Evolutionary conservation across 148 eudicot genomes (phyloP).

Genomic region (Persicaria maculosa): DNA sequence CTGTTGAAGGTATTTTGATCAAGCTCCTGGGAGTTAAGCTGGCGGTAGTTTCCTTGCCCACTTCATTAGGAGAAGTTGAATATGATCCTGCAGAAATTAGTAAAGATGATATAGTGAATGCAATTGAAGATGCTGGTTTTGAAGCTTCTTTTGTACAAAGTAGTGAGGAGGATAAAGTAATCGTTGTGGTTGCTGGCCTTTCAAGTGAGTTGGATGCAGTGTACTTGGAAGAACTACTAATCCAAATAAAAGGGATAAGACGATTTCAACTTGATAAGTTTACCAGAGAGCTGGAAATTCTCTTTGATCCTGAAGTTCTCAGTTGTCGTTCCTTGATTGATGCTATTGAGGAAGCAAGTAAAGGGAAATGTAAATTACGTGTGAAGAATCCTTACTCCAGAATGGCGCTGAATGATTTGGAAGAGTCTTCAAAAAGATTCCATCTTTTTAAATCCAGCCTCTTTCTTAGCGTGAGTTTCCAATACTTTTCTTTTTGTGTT

Average conservation of each 20-base stretch:
- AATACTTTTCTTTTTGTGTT: not conserved
- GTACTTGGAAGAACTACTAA: slow-evolving; percentile 51
- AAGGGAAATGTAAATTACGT: slow-evolving; percentile 48
- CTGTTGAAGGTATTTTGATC: slow-evolving; percentile 83
- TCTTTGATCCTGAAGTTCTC: slow-evolving; percentile 82
- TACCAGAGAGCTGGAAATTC: slow-evolving; percentile 62
- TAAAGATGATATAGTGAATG: slow-evolving; percentile 72
- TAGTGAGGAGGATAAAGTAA: slow-evolving; percentile 72
- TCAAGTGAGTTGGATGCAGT: slow-evolving; percentile 50
- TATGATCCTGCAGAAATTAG: slow-evolving; percentile 59
- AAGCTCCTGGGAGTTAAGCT: slow-evolving; percentile 70
- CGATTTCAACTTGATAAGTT: slow-evolving; percentile 42
- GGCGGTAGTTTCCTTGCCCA: slow-evolving; percentile 78
- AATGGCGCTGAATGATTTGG: slow-evolving; percentile 72
- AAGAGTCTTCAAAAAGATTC: slow-evolving; percentile 83
- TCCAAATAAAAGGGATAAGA: slow-evolving; percentile 62
- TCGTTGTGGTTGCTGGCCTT: slow-evolving; percentile 55
- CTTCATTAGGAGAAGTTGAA: slow-evolving; percentile 91
- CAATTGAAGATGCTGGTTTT: slow-evolving; percentile 98
- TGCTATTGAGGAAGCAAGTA: slow-evolving; percentile 58
- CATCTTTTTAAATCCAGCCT: slow-evolving; percentile 70
- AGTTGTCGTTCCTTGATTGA: slow-evolving; percentile 73
- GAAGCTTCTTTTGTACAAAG: slow-evolving; percentile 95
- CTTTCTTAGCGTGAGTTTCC: slow-evolving; percentile 70
- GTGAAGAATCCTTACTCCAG: slow-evolving; percentile 84